These are phyloP conservation scores for Rutstroemia sp. DNA, from an alignment of 2,329 filamentous ascomycete genomes.

Conservation along the genomic window DNA sequence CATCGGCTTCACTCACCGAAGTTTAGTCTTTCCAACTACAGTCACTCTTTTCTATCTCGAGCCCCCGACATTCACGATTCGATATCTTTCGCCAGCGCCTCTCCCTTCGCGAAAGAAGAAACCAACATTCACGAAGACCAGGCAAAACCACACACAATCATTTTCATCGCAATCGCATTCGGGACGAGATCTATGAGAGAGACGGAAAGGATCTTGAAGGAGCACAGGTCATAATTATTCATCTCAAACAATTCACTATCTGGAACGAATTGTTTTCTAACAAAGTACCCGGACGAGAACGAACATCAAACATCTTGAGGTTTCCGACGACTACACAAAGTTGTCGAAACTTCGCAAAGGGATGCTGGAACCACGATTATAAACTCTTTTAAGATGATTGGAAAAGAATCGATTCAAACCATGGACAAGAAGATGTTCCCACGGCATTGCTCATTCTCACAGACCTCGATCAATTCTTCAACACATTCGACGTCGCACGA, in stretches of 20 bases:
- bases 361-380: constrained; percentile 28
- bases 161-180: not conserved
- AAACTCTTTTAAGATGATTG: constrained; percentile 3
- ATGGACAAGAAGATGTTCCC: not conserved
- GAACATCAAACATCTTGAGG: not conserved
- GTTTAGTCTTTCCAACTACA: constrained; percentile 4
- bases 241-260: too few relatives aligned
- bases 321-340: not conserved
- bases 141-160: not conserved
- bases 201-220: not conserved
- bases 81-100: not conserved
- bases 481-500: constrained; percentile 1
- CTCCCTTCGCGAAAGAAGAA: not conserved
- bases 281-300: not conserved
- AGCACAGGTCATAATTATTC: too few relatives aligned
- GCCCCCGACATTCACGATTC: not conserved
- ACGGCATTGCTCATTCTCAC: not conserved
- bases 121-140: not conserved
- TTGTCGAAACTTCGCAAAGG: constrained; percentile 9
- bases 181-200: not conserved
- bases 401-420: not conserved
- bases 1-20: not conserved
- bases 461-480: not conserved
- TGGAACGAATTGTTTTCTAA: not conserved
- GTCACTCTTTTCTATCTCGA: constrained; percentile 1